phyloP scores from a whole-genome alignment of 352 stramenopile genomes.

The Peronospora destructor region DNA sequence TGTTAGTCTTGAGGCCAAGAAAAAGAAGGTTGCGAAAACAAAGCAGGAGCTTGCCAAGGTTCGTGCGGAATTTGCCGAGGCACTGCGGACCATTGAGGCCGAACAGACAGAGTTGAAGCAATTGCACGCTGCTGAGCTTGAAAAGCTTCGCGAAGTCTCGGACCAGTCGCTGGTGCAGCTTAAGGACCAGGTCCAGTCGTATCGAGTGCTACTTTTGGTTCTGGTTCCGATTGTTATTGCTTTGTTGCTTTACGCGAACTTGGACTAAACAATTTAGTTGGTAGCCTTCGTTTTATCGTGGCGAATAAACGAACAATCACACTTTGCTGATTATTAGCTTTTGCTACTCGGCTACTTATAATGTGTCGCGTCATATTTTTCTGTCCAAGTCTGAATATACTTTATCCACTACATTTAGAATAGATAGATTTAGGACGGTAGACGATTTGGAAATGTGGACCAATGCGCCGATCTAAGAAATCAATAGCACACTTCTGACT shows the following conservation, averaged over 20 bases:
- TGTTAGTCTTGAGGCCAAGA: constrained; percentile 55
- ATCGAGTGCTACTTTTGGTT: constrained; percentile 47
- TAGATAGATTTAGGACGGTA: no score
- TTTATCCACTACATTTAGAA: no score
- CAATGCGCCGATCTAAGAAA: no score
- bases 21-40: constrained; percentile 62
- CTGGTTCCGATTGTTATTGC: constrained; percentile 51
- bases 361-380: no score
- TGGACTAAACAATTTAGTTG: constrained; percentile 26
- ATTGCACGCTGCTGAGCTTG: constrained; percentile 32
- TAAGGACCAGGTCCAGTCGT: constrained; percentile 42
- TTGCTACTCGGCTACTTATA: no score
- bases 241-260: constrained; percentile 43
- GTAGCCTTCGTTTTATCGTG: no score
- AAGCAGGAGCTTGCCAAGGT: constrained; percentile 45
- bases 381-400: no score
- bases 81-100: constrained; percentile 17
- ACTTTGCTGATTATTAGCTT: no score
- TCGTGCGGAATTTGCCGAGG: constrained; percentile 33
- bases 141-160: constrained; percentile 33
- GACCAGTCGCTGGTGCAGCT: constrained; percentile 24
- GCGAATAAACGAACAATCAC: no score
- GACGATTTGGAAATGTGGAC: no score
- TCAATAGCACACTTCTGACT: no score
- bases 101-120: constrained; percentile 32